phyloP scores from a whole-genome alignment of 192 early-diverging fungal species.

The Fimicolochytrium jonesii region DNA sequence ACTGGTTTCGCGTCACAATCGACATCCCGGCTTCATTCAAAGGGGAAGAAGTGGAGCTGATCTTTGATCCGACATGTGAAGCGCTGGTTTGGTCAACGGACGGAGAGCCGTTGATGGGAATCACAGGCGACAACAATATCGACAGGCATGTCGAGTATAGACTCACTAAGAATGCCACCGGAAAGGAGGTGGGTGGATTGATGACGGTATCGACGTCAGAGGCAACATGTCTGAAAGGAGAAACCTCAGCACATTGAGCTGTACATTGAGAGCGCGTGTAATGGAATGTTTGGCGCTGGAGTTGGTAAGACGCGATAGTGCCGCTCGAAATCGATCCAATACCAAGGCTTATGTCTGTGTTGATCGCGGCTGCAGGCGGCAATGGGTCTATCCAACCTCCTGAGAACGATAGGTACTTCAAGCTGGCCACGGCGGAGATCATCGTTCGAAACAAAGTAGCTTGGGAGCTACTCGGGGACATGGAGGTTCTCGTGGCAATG shows the following conservation, averaged over 20 bases:
- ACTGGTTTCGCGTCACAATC: slow-evolving; percentile 50
- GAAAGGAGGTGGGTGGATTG: slow-evolving; percentile 37
- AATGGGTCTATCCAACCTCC: slow-evolving; percentile 59
- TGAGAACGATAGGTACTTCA: slow-evolving; percentile 58
- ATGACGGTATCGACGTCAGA: no score
- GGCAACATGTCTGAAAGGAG: no score
- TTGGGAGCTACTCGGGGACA: slow-evolving; percentile 67
- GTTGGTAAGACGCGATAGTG: no score
- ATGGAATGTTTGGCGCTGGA: slow-evolving; percentile 87
- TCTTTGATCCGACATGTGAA: slow-evolving; percentile 86
- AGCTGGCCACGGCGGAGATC: slow-evolving; percentile 61
- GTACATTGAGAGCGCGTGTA: slow-evolving; percentile 89
- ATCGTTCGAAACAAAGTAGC: slow-evolving; percentile 68
- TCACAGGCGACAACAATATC: slow-evolving; percentile 72
- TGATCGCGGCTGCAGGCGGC: slow-evolving; percentile 9
- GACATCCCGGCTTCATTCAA: slow-evolving; percentile 64
- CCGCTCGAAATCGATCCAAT: no score
- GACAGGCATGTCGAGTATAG: slow-evolving; percentile 55
- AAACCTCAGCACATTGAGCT: slow-evolving; percentile 55
- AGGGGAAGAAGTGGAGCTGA: slow-evolving; percentile 74
- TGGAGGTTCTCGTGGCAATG: slow-evolving; percentile 71
- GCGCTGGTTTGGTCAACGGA: slow-evolving; percentile 83
- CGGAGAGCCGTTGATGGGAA: slow-evolving; percentile 79
- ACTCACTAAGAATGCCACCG: slow-evolving; percentile 43
- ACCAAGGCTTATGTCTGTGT: no score